These are phyloP conservation scores for Pseudopediastrum boryanum DNA, from an alignment of 139 green algal genomes.

Conservation along the genomic window DNA sequence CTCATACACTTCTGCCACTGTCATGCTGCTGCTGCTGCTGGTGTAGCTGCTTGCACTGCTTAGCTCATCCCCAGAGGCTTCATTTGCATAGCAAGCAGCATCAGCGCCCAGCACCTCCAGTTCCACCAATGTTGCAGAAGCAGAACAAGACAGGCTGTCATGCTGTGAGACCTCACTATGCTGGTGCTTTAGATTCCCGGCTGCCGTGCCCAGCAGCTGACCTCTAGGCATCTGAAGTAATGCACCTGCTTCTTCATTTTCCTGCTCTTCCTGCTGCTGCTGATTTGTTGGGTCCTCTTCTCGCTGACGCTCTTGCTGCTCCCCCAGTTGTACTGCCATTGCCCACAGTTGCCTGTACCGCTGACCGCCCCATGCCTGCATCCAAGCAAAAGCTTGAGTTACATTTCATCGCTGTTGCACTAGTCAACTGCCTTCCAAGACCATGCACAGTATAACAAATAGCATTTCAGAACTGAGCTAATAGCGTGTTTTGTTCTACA, in stretches of 20 bases:
- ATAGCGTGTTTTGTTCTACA: too few species aligned
- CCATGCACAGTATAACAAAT: too few species aligned
- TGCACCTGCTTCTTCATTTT: constrained; percentile 1
- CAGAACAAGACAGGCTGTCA: constrained; percentile 6
- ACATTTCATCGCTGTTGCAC: too few species aligned
- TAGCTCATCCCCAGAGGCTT: neutral
- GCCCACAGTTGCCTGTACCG: constrained; percentile 62
- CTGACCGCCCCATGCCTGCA: constrained; percentile 54
- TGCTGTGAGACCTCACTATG: constrained; percentile 9
- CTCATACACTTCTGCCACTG: constrained; percentile 15
- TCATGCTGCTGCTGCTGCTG: constrained; percentile 26
- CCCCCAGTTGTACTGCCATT: constrained; percentile 54
- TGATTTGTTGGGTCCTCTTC: neutral
- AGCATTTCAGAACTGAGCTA: too few species aligned
- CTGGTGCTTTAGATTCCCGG: constrained; percentile 17
- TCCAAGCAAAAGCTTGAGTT: too few species aligned
- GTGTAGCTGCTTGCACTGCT: constrained; percentile 1
- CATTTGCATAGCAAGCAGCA: neutral
- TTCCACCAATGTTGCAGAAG: neutral
- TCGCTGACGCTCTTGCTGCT: constrained; percentile 39
- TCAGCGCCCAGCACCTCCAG: neutral
- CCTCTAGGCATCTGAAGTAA: neutral
- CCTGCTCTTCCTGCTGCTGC: constrained; percentile 7
- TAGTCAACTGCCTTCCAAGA: too few species aligned
- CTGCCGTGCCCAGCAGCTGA: neutral